Base-by-base conservation (phyloP, 2,329 filamentous ascomycete species). In the Plenodomus lindquistii region DNA sequence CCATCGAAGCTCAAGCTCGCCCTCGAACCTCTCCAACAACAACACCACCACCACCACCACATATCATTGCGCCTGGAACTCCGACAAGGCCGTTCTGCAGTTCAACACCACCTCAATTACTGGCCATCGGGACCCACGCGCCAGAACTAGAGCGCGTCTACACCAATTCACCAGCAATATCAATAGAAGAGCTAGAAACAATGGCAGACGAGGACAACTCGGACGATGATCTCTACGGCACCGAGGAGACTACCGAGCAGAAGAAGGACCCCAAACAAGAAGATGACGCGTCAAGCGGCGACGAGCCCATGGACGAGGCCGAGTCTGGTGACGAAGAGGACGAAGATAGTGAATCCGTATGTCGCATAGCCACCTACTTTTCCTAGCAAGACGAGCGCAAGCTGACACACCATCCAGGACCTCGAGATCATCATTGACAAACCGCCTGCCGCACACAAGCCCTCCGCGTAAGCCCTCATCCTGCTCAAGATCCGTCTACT, bases 171-270 rank as follows among this genome's bases (percentile, higher is more conserved):
- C 4, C 35, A 37, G 10, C 35, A 37, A 37, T 18, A 11, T 37
- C 16, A 18, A 15, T 37, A 37, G 8, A 39, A 38, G 7, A 52
- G 8, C n/a, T 52, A 24, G 18, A 17, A 51, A 52, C 45, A 31
- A 79, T 80, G 77, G 77, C 79, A 35, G 77, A 79, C 52, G 78
- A 80, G 31, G 77, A 79, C 52, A 78, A 80, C 54, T 78, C 79
- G 45, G 77, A 80, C 49, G 78, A 80, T 54, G 77, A 80, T 66
- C 75, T 80, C 55, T 80, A 80, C 63, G 73, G 71, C 40, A 61
- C 65, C n/a, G 66, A 72, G 48, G 56, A 59, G 11, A 48, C 59
- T 21, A 46, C 49, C 9, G 56, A 63, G 40, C 42, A 57, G 16
- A 57, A 56, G 37, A 64, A 66, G 38, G 50, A 54, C 20, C 52